Base-by-base conservation (phyloP, 192 early-diverging fungal species). In the Backusella tarrabulga region DNA sequence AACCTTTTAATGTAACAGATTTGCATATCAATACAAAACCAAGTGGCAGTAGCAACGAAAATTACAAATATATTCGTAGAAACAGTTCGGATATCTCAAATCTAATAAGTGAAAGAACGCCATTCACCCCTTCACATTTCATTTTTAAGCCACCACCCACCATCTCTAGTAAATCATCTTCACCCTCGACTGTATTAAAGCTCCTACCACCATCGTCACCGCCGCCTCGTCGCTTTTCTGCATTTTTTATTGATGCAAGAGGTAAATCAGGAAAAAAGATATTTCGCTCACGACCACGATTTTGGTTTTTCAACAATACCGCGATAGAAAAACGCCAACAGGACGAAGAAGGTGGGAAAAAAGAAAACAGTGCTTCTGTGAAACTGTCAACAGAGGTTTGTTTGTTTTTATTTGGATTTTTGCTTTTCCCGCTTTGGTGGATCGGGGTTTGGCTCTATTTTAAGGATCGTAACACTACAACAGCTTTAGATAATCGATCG, bases 361-460 rank as follows among this genome's bases (percentile, higher is more conserved):
- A 21, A 38, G n/a, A 34, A 69, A 38, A 38, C n/a, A 15, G 12
- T 41, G 9, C 21, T 40, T 41, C 68, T 41, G 19, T 41, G 19
- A 41, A 70, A 70, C 35, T 70, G 11, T 36, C 38, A 70, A 63
- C 56, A 26, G 68, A 70, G 11, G n/a, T 38, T 23, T 23, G n/a
- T 21, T 38, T 70, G 34, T 70, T 70, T 70, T 70, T 70, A 38
- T 70, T 70, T 38, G 68, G 68, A 14, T 70, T 70, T 70, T 41
- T 70, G n/a, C n/a, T 70, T 70, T 38, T 38, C 21, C 68, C 68
- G 7, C 38, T 70, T 70, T 70, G 68, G 68, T 70, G 68, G 68
- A 38, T 70, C 19, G 68, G 68, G 19, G 67, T 34, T 36, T n/a
- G 67, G 35, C 34, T 35, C 8, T 35, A 34, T 68, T 34, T 68